A percentile compares a stretch with the other conserved stretches of the same genome.
These are phyloP conservation scores for Fusarium virguliforme DNA, from an alignment of 2,329 filamentous ascomycete genomes.

Conservation along the genomic window DNA sequence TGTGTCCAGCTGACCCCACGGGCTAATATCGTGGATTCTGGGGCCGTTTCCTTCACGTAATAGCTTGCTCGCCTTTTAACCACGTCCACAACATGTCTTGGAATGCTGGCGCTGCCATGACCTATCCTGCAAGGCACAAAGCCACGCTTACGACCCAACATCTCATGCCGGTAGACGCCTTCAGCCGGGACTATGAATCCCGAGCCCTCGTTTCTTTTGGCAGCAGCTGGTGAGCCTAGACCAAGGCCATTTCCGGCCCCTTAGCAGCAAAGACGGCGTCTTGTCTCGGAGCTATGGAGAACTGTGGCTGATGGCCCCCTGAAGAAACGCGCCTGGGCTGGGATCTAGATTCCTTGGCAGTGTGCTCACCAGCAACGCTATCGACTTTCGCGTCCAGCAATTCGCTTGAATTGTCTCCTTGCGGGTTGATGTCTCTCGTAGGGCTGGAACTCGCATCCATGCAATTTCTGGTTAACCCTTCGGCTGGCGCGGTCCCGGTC, in stretches of 20 bases:
- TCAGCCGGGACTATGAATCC: not conserved
- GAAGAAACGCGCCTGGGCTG: not conserved
- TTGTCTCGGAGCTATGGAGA: slow-evolving; percentile 1
- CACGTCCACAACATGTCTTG: not conserved
- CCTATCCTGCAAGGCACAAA: not conserved
- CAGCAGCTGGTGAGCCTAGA: not conserved
- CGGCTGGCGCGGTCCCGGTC: not conserved
- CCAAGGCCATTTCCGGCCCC: not conserved
- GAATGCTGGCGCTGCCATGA: not conserved
- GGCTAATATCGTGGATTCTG: not conserved
- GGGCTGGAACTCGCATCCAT: not conserved
- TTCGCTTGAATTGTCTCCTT: not conserved
- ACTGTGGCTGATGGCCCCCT: not conserved
- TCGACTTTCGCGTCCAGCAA: not conserved
- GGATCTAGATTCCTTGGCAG: slow-evolving; percentile 1
- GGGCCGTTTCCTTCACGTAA: not conserved
- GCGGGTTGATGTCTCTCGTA: not conserved
- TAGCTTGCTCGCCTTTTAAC: not conserved
- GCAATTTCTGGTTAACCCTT: not conserved
- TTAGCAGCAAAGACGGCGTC: not conserved
- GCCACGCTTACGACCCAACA: no score
- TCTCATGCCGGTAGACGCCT: not conserved
- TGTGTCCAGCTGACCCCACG: not conserved
- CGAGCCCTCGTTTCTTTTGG: not conserved
- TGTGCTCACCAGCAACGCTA: not conserved